Percentiles rank a stretch among this genome's conserved stretches.
Conservation (phyloP, 164 flowering plant genomes). For the Pachysandra terminalis region DNA sequence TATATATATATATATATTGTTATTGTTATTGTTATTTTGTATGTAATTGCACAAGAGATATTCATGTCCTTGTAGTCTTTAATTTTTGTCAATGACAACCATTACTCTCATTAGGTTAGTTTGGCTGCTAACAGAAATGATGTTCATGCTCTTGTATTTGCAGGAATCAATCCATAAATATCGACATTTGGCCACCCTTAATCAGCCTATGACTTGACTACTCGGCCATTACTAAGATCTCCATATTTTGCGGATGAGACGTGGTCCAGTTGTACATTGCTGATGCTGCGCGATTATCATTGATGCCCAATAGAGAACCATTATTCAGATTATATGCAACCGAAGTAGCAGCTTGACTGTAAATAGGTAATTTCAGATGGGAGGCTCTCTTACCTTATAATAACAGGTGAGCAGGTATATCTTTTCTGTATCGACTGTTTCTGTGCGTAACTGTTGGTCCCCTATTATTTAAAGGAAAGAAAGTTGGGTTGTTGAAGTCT, state of each 20-base stretch:
- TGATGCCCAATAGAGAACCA: not conserved
- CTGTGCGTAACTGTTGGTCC: not conserved
- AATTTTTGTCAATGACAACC: not conserved
- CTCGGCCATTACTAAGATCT: not conserved
- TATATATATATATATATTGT: too few species aligned
- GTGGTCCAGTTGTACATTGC: not conserved
- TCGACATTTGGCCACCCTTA: slow-evolving; percentile 2
- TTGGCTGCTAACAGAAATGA: not conserved
- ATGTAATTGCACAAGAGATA: not conserved
- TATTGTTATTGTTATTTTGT: too few species aligned
- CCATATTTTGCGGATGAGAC: not conserved
- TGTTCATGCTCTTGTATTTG: slow-evolving; percentile 1
- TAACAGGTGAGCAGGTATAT: not conserved
- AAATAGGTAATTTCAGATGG: not conserved
- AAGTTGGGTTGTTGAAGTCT: not conserved
- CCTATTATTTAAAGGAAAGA: not conserved
- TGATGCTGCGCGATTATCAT: too few species aligned
- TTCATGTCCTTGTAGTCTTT: not conserved
- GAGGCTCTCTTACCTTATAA: not conserved
- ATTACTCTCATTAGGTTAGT: not conserved
- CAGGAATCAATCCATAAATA: slow-evolving; percentile 15
- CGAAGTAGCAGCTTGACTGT: not conserved
- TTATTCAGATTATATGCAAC: not conserved
- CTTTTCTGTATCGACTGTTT: too few species aligned
- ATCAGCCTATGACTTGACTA: not conserved